phyloP scores from a whole-genome alignment of 75 land plant species.

The Adiantum capillusveneris region DNA sequence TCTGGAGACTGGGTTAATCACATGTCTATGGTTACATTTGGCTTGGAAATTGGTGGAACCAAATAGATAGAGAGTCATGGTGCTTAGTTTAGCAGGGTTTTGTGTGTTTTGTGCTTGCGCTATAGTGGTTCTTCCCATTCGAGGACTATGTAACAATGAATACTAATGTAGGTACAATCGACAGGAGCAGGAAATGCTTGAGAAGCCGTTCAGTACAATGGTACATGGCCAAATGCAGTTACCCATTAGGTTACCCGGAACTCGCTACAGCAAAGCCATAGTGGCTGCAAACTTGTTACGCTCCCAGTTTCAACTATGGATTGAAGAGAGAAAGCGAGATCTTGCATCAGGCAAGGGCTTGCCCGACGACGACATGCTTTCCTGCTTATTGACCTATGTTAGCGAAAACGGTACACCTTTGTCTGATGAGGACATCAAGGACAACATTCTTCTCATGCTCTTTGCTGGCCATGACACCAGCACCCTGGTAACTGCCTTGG shows the following conservation, averaged over 20 bases:
- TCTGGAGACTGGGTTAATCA: no score
- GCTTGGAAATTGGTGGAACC: no score
- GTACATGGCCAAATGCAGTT: conserved; percentile 18
- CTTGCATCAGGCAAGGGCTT: conserved; percentile 6
- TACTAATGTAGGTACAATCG: no score
- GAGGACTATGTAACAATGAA: no score
- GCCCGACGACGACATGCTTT: conserved; percentile 28
- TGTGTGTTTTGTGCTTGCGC: no score
- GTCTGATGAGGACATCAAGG: conserved; percentile 32
- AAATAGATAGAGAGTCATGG: no score
- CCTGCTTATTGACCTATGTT: conserved; percentile 17
- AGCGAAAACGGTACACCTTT: conserved; percentile 30
- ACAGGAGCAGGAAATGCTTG: conserved; percentile 2
- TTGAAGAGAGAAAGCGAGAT: conserved; percentile 20
- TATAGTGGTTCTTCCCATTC: no score
- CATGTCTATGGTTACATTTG: no score
- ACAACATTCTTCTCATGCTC: conserved; percentile 38
- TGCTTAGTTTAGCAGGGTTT: no score
- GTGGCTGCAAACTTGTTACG: conserved; percentile 13
- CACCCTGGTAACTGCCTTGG: conserved; percentile 18
- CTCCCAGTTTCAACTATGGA: conserved; percentile 6
- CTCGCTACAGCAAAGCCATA: conserved; percentile 14
- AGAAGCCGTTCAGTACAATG: conserved; percentile 5
- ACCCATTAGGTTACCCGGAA: conserved; percentile 22
- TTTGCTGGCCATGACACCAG: conserved; percentile 48